Base-by-base conservation (phyloP, 78 protist species). In the Creolimax fragrantissima region DNA sequence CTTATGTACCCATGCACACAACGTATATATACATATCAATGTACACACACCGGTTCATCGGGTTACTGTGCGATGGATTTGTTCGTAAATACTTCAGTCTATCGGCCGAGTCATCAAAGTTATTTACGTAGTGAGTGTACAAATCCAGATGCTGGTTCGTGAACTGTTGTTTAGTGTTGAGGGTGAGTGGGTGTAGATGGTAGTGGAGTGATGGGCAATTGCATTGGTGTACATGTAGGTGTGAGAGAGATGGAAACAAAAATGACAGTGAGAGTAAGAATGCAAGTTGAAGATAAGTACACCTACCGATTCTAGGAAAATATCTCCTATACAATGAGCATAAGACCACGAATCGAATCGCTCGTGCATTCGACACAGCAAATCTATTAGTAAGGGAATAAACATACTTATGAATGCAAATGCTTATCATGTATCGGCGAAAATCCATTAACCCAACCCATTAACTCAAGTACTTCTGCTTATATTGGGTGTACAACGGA, bases 41-140 rank as follows among this genome's bases (percentile, higher is more conserved):
- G 74, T 1, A 58, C 74, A 0, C 74, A 58, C 24, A 58, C 74
- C 74, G 11, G 74, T 17, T 24, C 74, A 58, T 58, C 0, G 0
- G 74, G 24, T 58, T 58, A 24, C 24, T 58, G 24, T 24, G 11
- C 74, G 74, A 58, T 17, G 74, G 74, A 24, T 89, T 2, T 2
- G 5, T 89, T 41, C 41, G 32, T 58, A 44, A 85, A 4, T 66
- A 35, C 4, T 36, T 43, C 35, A 89, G 5, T 3, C 41, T 6
- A 24, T 4, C 44, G 24, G 85, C 4, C 36, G 85, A 42, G 3
- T n/a, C 41, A 6, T 47, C 85, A n/a, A 37, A 89, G 85, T 45
- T 66, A 85, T 45, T 89, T 41, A 89, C 92, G 44, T 89, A 89
- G 6, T 3, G 39, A 6, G 92, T 89, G 42, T 89, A 89, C 84